Conservation (phyloP, 208 protist species). For the Leishmania tarentolae region DNA sequence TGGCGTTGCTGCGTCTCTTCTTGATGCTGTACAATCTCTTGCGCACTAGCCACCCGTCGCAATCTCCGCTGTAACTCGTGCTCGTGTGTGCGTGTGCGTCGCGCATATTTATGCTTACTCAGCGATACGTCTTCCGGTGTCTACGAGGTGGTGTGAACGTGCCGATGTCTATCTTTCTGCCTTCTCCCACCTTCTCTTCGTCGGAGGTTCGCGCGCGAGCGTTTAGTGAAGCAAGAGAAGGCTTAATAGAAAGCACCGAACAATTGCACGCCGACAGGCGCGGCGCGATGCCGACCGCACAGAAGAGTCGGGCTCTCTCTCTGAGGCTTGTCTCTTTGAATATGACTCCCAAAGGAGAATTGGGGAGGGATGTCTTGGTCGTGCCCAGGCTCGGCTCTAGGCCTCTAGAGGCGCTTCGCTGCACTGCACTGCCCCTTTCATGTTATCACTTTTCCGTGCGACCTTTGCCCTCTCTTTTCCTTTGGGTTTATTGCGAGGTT, state of each 20-base stretch:
- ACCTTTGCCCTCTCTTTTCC: conserved; percentile 4
- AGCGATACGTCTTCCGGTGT: too few species aligned
- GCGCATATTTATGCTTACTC: too few species aligned
- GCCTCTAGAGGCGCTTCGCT: background rate
- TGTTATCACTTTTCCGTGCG: background rate
- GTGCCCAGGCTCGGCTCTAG: background rate
- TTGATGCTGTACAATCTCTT: background rate
- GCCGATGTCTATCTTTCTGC: background rate
- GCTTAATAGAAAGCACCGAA: background rate
- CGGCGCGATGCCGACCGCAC: too few species aligned
- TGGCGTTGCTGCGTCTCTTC: background rate
- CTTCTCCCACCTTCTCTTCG: background rate
- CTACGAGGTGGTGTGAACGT: background rate
- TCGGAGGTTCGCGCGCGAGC: too few species aligned
- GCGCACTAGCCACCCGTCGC: background rate
- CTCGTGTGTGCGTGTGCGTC: background rate
- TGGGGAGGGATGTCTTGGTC: background rate
- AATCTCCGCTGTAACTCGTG: background rate
- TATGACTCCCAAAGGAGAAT: background rate
- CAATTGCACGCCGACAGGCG: background rate
- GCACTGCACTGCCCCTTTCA: background rate
- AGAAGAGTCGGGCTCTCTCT: background rate
- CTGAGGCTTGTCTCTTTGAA: background rate
- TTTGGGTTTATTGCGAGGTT: background rate
- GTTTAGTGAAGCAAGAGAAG: background rate